Base-by-base conservation (phyloP, 805 yeast genomes). In the Hanseniaspora valbyensis region DNA sequence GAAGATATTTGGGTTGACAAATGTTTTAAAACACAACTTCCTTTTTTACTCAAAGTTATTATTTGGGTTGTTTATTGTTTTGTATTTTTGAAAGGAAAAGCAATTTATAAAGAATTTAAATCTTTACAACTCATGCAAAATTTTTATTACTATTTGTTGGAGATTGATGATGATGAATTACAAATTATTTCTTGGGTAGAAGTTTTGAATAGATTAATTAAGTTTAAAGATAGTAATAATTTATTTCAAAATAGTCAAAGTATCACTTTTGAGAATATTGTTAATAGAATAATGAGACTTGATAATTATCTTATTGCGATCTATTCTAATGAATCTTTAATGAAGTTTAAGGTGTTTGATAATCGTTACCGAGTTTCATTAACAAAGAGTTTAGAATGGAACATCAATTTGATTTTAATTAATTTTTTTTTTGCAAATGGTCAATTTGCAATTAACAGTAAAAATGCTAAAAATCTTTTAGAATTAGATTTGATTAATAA, bases 321-420 rank as follows among this genome's bases (percentile, higher is more conserved):
- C 56, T 80, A 85, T 59, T 36, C 39, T 5, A 40, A 55, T 3
- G 39, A 45, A 4, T 29, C 50, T 16, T 16, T 45, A 4, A 38
- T 45, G 43, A 45, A 30, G 28, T 45, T 45, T 24, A 37, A 40
- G 13, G 22, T 45, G 6, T 45, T 45, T 18, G 24, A 39, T 24
- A 21, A 30, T 2, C 41, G 41, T 8, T 65, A 67, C 30, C 64
- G 66, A 13, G 59, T 66, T 4, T 68, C 65, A 40, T 67, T 92
- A 28, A 90, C 98, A 0, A 81, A 83, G 56, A 87, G 96, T 2
- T 66, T 92, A 56, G 98, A 92, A 59, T 92, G 97, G 97, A 90
- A 90, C 62, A 70, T 92, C 52, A 85, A 85, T 57, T 69, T 92
- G 21, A 90, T 97, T 61, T 76, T 92, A 13, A 75, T 85, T 61